A percentile compares a stretch with the other conserved stretches of the same genome.
These are phyloP conservation scores for Orbilia blumenaviensis DNA, from an alignment of 2,329 filamentous ascomycete genomes.

Conservation along the genomic window DNA sequence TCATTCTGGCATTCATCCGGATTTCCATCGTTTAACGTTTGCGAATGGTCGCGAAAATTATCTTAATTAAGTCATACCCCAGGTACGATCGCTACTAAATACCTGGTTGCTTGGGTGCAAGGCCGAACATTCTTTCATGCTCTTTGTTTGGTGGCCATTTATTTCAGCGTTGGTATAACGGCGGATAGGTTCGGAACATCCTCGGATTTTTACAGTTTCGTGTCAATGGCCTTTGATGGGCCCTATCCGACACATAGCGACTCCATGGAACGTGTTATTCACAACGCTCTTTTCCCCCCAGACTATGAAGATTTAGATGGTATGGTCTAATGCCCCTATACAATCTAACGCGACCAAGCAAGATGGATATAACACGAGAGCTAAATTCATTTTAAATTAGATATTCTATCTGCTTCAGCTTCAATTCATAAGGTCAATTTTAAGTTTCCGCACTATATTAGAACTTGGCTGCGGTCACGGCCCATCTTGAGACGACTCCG, in stretches of 20 bases:
- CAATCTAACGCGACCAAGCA: too few relatives aligned
- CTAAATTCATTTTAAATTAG: not conserved
- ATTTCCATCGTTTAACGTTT: too few relatives aligned
- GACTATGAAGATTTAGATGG: constrained; percentile 29
- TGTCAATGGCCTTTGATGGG: constrained; percentile 29
- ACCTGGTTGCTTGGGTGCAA: too few relatives aligned
- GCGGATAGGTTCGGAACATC: not conserved
- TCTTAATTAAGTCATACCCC: too few relatives aligned
- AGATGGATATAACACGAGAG: not conserved
- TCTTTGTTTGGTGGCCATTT: too few relatives aligned
- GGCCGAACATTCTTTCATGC: too few relatives aligned
- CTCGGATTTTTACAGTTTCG: not conserved
- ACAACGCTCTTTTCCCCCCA: constrained; percentile 39
- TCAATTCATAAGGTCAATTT: constrained; percentile 3
- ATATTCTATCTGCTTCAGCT: constrained; percentile 3
- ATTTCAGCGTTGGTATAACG: too few relatives aligned
- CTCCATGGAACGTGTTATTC: constrained; percentile 37
- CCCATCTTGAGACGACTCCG: constrained; percentile 20
- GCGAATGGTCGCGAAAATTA: too few relatives aligned
- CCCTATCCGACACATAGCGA: constrained; percentile 41
- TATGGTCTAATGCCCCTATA: not conserved
- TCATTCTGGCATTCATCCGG: too few relatives aligned
- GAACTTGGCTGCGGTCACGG: constrained; percentile 30
- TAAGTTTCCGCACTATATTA: constrained; percentile 15
- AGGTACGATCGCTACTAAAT: too few relatives aligned